Percentiles rank a stretch among this genome's conserved stretches.
phyloP scores from a whole-genome alignment of 306 rosid species.

The peach (Prunus persica) region Prunus_persica_NCBIv2 NC_034009.1:884501-885000 shows the following conservation, averaged over 20 bases:
- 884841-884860: slow-evolving; percentile 50
- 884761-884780: not conserved
- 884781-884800: not conserved
- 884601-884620: too few species aligned
- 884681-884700: not conserved
- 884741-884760: not conserved
- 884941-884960: slow-evolving; percentile 83
- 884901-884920: slow-evolving; percentile 91
- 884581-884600: too few species aligned
- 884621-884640: not conserved
- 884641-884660: not conserved
- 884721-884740: not conserved
- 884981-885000: slow-evolving; percentile 87
- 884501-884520: not conserved
- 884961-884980: slow-evolving; percentile 39
- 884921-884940: slow-evolving; percentile 88
- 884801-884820: slow-evolving; percentile 47
- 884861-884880: slow-evolving; percentile 65
- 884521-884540: not conserved
- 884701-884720: not conserved
- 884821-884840: slow-evolving; percentile 74
- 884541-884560: not conserved
- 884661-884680: not conserved
- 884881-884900: slow-evolving; percentile 58
- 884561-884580: too few species aligned